These are phyloP conservation scores for Artemisia argyi DNA, from an alignment of 129 eudicot species.

Conservation along the genomic window DNA sequence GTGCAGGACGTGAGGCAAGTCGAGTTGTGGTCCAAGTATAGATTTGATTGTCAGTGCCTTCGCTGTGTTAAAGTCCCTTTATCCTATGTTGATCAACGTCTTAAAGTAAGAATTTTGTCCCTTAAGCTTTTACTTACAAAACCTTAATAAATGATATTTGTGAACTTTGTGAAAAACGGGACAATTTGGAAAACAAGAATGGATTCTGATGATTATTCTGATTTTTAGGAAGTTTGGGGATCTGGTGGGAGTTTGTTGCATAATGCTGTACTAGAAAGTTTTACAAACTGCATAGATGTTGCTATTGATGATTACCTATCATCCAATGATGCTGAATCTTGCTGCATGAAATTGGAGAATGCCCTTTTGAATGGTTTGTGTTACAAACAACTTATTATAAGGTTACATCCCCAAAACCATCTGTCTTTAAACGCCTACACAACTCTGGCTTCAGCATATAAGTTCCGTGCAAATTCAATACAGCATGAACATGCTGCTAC, in stretches of 20 bases:
- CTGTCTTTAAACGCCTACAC: constrained; percentile 62
- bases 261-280: constrained; percentile 20
- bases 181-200: background rate
- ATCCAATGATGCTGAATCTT: constrained; percentile 41
- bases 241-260: background rate
- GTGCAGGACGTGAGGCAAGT: constrained; percentile 58
- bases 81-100: constrained; percentile 46
- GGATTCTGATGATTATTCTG: background rate
- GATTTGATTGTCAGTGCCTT: constrained; percentile 53
- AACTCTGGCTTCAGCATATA: constrained; percentile 62
- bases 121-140: background rate
- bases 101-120: constrained; percentile 43
- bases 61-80: constrained; percentile 61
- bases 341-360: constrained; percentile 64
- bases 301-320: constrained; percentile 52
- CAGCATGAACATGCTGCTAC: constrained; percentile 19
- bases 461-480: constrained; percentile 32
- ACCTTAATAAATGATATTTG: too few relatives aligned
- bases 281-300: constrained; percentile 43
- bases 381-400: constrained; percentile 14
- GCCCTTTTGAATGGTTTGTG: constrained; percentile 34
- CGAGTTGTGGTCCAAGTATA: constrained; percentile 61
- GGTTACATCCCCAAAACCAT: constrained; percentile 57
- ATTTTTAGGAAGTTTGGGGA: constrained; percentile 31
- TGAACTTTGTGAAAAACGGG: too few relatives aligned